A percentile compares a stretch with the other conserved stretches of the same genome.
Conservation (phyloP, 1,284 basidiomycete species). For the Austroboletus rostrupii region DNA sequence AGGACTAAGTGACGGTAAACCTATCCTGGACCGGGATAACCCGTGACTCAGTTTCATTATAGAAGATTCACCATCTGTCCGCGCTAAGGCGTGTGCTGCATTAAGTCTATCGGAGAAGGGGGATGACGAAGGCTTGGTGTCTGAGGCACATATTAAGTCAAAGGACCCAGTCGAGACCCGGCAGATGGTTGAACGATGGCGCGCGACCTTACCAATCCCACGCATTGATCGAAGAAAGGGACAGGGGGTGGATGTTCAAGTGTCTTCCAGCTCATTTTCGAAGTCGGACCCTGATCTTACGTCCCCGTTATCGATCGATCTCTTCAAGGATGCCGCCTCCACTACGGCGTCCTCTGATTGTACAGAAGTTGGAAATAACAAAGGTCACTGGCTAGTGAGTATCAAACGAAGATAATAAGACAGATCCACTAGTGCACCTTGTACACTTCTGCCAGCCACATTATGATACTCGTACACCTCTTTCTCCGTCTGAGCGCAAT, state of each 20-base stretch:
- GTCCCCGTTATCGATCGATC: conserved; percentile 23
- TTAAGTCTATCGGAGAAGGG: conserved; percentile 23
- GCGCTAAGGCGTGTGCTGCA: conserved; percentile 7
- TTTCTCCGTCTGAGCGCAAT: conserved; percentile 42
- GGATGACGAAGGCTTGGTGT: conserved; percentile 5
- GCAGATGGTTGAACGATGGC: conserved; percentile 32
- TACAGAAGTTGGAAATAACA: conserved; percentile 30
- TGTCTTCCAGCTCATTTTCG: conserved; percentile 3
- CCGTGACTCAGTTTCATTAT: not conserved
- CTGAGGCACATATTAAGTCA: conserved; percentile 20
- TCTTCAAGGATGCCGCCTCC: conserved; percentile 25
- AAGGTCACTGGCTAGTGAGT: conserved; percentile 32
- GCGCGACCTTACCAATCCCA: conserved; percentile 21
- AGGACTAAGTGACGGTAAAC: conserved; percentile 32
- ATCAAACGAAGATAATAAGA: conserved; percentile 19
- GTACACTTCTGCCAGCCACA: not conserved
- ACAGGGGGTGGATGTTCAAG: conserved; percentile 5
- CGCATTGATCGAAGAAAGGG: conserved; percentile 14
- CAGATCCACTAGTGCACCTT: not conserved
- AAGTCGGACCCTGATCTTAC: conserved; percentile 10
- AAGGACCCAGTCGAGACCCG: conserved; percentile 25
- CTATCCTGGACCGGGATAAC: not conserved
- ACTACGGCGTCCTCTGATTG: conserved; percentile 31
- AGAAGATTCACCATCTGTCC: conserved; percentile 25
- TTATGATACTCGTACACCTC: conserved; percentile 19